Evolutionary conservation across 2,329 filamentous ascomycete genomes (phyloP).

Genomic region (Trichoderma gracile): DNA sequence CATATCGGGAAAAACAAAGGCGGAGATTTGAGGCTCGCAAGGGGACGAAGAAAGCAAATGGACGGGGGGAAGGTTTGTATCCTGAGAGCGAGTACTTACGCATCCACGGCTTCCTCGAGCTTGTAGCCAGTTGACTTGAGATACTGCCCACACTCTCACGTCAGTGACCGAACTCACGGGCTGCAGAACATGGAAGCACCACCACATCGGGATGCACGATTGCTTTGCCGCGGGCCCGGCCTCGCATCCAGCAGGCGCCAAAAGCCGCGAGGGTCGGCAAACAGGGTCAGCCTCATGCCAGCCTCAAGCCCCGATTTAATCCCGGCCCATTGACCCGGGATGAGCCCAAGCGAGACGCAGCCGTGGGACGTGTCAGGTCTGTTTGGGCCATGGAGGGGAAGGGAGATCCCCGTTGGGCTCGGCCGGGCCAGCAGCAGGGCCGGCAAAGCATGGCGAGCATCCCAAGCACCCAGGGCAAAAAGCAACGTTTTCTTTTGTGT

Average conservation of each 20-base stretch:
- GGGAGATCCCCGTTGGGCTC: constrained; percentile 10
- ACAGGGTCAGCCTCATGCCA: constrained; percentile 22
- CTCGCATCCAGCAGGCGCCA: constrained; percentile 16
- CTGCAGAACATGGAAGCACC: constrained; percentile 11
- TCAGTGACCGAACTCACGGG: constrained; percentile 21
- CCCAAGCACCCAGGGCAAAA: neutral
- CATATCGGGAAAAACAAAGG: constrained; percentile 11
- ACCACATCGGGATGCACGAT: constrained; percentile 17
- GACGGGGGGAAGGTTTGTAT: neutral
- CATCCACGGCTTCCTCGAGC: constrained; percentile 56
- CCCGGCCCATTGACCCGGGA: constrained; percentile 21
- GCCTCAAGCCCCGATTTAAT: constrained; percentile 24
- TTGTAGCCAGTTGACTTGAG: constrained; percentile 52
- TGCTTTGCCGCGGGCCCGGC: constrained; percentile 13
- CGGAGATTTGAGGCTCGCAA: constrained; percentile 14
- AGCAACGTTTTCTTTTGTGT: constrained; percentile 4
- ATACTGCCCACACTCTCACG: constrained; percentile 40
- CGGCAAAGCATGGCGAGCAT: neutral
- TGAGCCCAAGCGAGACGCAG: constrained; percentile 20
- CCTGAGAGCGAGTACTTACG: constrained; percentile 48
- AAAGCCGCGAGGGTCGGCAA: constrained; percentile 21
- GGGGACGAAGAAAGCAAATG: neutral
- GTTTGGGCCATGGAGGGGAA: constrained; percentile 11
- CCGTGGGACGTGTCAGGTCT: constrained; percentile 11
- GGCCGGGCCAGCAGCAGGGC: constrained; percentile 2